Conservation (phyloP, 495 filamentous ascomycete genomes). For the Penicillium robsamsonii region DNA sequence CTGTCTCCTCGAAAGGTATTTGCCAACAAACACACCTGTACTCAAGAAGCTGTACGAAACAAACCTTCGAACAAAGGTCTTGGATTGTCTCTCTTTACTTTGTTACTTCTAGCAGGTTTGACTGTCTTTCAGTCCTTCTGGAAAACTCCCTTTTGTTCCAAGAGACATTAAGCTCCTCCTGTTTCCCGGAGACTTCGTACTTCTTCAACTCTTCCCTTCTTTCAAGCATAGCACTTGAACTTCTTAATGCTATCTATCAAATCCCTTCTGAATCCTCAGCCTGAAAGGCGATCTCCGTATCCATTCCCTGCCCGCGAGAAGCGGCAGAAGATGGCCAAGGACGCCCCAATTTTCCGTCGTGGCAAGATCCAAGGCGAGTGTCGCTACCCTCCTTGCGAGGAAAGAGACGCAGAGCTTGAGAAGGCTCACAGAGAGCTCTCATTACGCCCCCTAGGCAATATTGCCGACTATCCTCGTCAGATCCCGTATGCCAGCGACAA, state of each 20-base stretch:
- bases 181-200: background rate
- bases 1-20: constrained; percentile 8
- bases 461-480: constrained; percentile 65
- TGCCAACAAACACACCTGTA: constrained; percentile 13
- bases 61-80: constrained; percentile 16
- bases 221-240: constrained; percentile 21
- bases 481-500: constrained; percentile 96
- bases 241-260: constrained; percentile 34
- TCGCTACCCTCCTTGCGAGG: constrained; percentile 67
- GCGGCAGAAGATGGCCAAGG: constrained; percentile 55
- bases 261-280: constrained; percentile 33
- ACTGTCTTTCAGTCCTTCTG: constrained; percentile 18
- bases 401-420: constrained; percentile 53
- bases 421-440: constrained; percentile 58
- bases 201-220: constrained; percentile 5
- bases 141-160: constrained; percentile 23
- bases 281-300: constrained; percentile 21
- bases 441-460: constrained; percentile 65
- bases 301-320: constrained; percentile 29
- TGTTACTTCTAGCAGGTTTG: constrained; percentile 12
- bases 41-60: constrained; percentile 1
- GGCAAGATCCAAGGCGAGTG: constrained; percentile 59
- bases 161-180: constrained; percentile 7
- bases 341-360: constrained; percentile 56
- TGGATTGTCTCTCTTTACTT: constrained; percentile 23